Evolutionary conservation across 2,329 filamentous ascomycete genomes (phyloP).

Genomic region (Knufia fluminis): DNA sequence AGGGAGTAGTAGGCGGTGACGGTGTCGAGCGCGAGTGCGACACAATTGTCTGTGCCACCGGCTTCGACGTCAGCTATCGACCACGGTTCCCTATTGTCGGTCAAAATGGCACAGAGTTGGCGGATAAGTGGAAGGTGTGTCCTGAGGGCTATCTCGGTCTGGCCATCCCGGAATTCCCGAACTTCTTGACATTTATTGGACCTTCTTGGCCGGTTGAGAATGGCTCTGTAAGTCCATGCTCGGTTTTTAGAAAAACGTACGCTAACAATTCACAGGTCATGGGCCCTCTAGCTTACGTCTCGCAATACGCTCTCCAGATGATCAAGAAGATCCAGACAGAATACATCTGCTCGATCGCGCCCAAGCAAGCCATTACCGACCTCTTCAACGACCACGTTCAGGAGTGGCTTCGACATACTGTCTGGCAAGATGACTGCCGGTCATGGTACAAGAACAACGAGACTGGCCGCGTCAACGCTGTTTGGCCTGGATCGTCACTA

Average conservation of each 20-base stretch:
- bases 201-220: constrained; percentile 36
- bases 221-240: constrained; percentile 17
- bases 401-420: constrained; percentile 42
- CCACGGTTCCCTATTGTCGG: constrained; percentile 38
- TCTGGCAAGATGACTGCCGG: constrained; percentile 40
- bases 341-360: constrained; percentile 34
- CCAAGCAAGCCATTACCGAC: constrained; percentile 25
- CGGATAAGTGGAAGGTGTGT: constrained; percentile 36
- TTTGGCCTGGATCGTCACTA: constrained; percentile 44
- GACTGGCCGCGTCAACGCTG: constrained; percentile 35
- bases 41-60: constrained; percentile 33
- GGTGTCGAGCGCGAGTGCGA: constrained; percentile 28
- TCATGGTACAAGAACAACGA: constrained; percentile 34
- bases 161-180: constrained; percentile 24
- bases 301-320: constrained; percentile 32
- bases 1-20: constrained; percentile 32
- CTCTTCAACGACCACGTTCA: constrained; percentile 34
- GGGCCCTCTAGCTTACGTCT: constrained; percentile 33
- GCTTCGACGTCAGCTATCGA: constrained; percentile 32
- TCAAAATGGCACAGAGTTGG: constrained; percentile 32
- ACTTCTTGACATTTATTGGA: constrained; percentile 23
- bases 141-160: constrained; percentile 24
- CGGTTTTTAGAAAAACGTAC: constrained; percentile 15
- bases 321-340: constrained; percentile 35
- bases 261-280: constrained; percentile 40